These are phyloP conservation scores for Dryas integrifolia DNA, from an alignment of 331 rosid species.

Conservation along the genomic window DNA sequence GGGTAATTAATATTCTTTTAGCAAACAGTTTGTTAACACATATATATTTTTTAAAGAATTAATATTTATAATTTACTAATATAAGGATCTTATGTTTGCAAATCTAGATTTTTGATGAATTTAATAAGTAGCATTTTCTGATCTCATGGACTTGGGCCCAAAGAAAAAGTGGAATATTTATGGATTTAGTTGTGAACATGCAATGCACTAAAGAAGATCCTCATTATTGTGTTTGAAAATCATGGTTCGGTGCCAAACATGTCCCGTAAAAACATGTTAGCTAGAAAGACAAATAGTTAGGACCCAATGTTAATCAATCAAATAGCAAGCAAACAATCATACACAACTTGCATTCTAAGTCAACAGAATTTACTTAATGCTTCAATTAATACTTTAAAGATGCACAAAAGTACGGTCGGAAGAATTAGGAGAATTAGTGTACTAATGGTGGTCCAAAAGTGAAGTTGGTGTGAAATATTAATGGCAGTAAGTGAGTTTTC, in stretches of 20 bases:
- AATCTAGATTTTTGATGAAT: no score
- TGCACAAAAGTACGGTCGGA: neutral
- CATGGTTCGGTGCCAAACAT: neutral
- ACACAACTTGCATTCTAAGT: constrained; percentile 16
- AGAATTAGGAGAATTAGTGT: constrained; percentile 10
- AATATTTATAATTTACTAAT: no score
- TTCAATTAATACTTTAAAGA: neutral
- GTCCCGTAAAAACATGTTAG: neutral
- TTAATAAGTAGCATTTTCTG: no score
- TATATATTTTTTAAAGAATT: no score
- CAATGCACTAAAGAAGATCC: neutral
- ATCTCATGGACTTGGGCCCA: no score
- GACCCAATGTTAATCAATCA: neutral
- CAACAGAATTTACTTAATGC: neutral
- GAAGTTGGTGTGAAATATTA: constrained; percentile 4
- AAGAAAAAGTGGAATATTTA: neutral
- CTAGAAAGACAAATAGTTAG: no score
- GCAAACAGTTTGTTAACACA: no score
- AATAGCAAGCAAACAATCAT: neutral
- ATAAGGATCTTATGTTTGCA: no score
- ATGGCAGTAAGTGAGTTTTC: neutral
- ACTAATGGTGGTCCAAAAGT: constrained; percentile 8
- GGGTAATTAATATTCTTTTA: no score
- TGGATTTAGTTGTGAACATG: constrained; percentile 5
- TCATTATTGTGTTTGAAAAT: neutral